Evolutionary conservation across 768 basidiomycete genomes (phyloP).

Genomic region (Dioszegia hungarica): DNA sequence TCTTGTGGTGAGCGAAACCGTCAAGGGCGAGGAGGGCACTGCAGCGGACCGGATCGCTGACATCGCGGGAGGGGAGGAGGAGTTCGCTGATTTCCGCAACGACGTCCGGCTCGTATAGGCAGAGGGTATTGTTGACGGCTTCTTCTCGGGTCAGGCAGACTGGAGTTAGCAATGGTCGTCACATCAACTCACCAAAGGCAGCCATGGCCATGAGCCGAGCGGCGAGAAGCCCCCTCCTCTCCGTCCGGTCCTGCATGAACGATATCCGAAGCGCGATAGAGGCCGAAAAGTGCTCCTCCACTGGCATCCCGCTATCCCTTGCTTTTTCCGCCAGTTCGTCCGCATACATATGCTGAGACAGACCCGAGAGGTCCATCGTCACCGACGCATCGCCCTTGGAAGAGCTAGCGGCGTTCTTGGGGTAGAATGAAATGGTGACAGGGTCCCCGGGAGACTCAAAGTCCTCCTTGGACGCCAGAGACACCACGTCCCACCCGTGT

Average conservation of each 20-base stretch:
- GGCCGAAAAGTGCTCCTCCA: conserved; percentile 70
- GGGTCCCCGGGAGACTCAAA: neutral
- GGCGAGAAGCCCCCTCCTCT: conserved; percentile 70
- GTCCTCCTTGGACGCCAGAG: conserved; percentile 15
- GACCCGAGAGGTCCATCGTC: conserved; percentile 53
- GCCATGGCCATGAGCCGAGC: conserved; percentile 81
- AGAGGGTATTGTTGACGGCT: conserved; percentile 68
- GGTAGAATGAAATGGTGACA: conserved; percentile 9
- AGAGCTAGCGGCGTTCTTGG: neutral
- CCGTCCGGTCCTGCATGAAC: conserved; percentile 57
- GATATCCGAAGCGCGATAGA: conserved; percentile 79
- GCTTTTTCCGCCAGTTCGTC: conserved; percentile 69
- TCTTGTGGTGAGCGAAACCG: conserved; percentile 77
- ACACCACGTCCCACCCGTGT: conserved; percentile 14
- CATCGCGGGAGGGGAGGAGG: conserved; percentile 69
- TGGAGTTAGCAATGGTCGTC: conserved; percentile 11
- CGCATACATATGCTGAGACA: conserved; percentile 55
- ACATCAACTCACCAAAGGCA: conserved; percentile 57
- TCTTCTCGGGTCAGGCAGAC: conserved; percentile 74
- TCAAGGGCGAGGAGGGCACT: conserved; percentile 86
- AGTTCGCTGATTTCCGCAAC: conserved; percentile 83
- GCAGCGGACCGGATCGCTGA: conserved; percentile 70
- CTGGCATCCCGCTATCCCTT: conserved; percentile 64
- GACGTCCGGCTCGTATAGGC: conserved; percentile 92
- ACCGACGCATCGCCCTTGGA: conserved; percentile 7